phyloP scores from a whole-genome alignment of 352 stramenopile genomes.

The Phytophthora fragariaefolia region DNA sequence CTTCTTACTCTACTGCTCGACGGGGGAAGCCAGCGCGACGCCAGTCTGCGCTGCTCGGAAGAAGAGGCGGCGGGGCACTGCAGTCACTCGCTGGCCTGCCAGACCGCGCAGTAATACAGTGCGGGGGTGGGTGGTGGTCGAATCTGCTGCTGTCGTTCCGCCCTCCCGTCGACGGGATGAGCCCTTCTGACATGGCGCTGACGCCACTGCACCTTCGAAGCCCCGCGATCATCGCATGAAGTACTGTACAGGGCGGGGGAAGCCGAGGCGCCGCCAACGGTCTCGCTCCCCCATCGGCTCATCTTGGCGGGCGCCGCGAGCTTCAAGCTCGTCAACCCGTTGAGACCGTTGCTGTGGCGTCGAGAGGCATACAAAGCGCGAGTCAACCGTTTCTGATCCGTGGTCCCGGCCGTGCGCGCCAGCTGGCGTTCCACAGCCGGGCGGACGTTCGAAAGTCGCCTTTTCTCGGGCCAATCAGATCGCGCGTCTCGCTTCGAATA shows the following conservation, averaged over 20 bases:
- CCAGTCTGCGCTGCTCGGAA: conserved; percentile 23
- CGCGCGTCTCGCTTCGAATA: conserved; percentile 21
- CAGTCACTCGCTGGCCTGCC: background rate
- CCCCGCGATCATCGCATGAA: background rate
- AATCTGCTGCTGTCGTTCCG: conserved; percentile 1
- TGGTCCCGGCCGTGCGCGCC: background rate
- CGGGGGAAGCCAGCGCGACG: conserved; percentile 35
- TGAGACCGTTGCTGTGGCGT: conserved; percentile 3
- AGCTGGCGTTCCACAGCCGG: conserved; percentile 13
- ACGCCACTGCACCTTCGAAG: conserved; percentile 10
- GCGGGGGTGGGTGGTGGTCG: background rate
- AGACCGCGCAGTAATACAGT: background rate
- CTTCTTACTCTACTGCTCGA: too few relatives aligned
- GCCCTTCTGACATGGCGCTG: conserved; percentile 14
- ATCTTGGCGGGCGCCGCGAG: background rate
- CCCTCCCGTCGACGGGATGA: conserved; percentile 3
- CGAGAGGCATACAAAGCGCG: conserved; percentile 14
- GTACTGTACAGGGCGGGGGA: too few relatives aligned
- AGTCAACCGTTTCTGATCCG: conserved; percentile 30
- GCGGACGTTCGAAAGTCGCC: conserved; percentile 15
- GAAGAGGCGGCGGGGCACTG: conserved; percentile 20
- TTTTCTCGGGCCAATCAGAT: conserved; percentile 31
- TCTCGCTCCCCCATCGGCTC: background rate
- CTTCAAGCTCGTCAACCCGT: background rate
- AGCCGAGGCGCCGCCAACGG: background rate